Evolutionary conservation across 1,284 basidiomycete species (phyloP), one percentile per base, ranked within the genome.

Genomic region (Austropuccinia psidii): DNA sequence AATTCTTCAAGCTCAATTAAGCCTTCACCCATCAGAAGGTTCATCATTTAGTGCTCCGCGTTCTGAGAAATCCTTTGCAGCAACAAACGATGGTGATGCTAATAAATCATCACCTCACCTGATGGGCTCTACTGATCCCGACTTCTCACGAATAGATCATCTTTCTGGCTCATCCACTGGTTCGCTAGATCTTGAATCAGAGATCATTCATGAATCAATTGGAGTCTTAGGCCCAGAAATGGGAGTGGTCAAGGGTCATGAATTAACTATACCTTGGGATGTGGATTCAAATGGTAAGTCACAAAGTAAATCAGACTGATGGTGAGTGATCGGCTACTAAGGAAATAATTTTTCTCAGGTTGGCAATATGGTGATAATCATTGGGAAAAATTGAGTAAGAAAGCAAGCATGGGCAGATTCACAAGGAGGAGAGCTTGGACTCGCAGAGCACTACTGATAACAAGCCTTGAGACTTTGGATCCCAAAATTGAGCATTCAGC

Each of bases 281-380:
- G 79, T 80, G 4, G 80, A 81, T 54, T 37, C 74, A 2, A 78
- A 79, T 6, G 80, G 80, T 73, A 41, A 57, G 39, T n/a, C n/a
- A 24, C 8, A 27, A 29, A 33, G n/a, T 29, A n/a, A 4, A 11
- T 57, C 11, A 9, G n/a, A 39, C 21, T 11, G 60, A 62, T 3
- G 21, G 13, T 24, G 27, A 4, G 35, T 13, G 13, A 43, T 43
- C 19, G 54, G 35, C n/a, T n/a, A 11, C 13, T n/a, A 37, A 41
- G 17, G 5, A 37, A 8, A 35, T 65, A 9, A 24, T 31, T 54
- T 54, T n/a, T 37, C 19, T 6, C 13, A 73, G 69, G 69, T 0
- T 81, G 80, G 80, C 79, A 80, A 76, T 81, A 81, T 73, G 80
- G 80, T 35, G 80, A 80, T 76, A 81, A 81, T 61, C 77, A 78